phyloP scores from a whole-genome alignment of 2,329 filamentous ascomycete species.

The Ophiostoma sp. region DNA sequence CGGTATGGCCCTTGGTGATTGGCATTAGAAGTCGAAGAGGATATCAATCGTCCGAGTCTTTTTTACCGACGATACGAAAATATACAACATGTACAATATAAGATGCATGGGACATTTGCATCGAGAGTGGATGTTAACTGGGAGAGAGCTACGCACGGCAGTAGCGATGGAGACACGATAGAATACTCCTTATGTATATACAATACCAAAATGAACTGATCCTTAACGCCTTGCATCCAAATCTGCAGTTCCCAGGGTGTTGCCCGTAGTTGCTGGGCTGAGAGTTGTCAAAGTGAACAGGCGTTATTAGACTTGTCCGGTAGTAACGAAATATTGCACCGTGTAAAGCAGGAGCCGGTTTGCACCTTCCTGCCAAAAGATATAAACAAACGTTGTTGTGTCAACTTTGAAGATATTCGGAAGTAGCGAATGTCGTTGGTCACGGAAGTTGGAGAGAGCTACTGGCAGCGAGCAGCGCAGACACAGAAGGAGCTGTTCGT shows the following conservation, averaged over 20 bases:
- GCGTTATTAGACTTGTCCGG: neutral
- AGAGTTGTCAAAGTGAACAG: no score
- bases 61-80: neutral
- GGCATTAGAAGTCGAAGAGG: neutral
- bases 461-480: neutral
- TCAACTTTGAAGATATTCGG: neutral
- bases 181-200: constrained; percentile 11
- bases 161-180: neutral
- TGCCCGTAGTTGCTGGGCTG: neutral
- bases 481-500: constrained; percentile 20
- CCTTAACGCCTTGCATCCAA: neutral
- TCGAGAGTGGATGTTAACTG: neutral
- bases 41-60: neutral
- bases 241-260: neutral
- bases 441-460: neutral
- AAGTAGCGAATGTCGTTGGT: neutral
- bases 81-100: constrained; percentile 8
- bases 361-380: neutral
- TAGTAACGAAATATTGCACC: neutral
- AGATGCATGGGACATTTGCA: neutral
- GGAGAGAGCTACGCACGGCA: neutral
- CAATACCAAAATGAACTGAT: neutral
- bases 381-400: neutral
- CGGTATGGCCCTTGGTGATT: no score
- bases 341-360: neutral